phyloP scores from a whole-genome alignment of 2,329 filamentous ascomycete genomes.

The Chaetomium sp. region DNA sequence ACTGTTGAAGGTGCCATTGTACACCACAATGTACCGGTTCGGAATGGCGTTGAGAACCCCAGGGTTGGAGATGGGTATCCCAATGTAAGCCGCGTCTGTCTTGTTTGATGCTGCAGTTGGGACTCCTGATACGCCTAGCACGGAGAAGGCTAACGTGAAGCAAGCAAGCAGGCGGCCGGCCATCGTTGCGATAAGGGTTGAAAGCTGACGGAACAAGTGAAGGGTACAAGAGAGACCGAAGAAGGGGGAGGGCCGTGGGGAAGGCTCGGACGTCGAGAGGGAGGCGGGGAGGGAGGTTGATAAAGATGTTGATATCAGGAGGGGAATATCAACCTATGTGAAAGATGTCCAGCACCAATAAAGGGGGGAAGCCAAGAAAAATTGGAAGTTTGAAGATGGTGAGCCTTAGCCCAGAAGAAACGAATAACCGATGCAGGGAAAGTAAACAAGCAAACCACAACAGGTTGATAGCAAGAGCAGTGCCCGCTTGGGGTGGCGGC shows the following conservation, averaged over 20 bases:
- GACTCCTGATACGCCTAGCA: constrained; percentile 17
- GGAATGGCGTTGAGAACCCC: constrained; percentile 43
- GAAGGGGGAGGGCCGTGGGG: not conserved
- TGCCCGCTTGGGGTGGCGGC: constrained; percentile 12
- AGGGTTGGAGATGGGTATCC: constrained; percentile 45
- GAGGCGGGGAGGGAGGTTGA: constrained; percentile 12
- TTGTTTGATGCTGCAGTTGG: constrained; percentile 18
- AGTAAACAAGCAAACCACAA: constrained; percentile 9
- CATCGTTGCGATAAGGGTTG: constrained; percentile 17
- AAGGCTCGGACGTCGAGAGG: not conserved
- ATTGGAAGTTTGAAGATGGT: constrained; percentile 5
- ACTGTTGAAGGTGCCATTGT: constrained; percentile 47
- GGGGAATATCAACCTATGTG: too few relatives aligned
- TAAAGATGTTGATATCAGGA: not conserved
- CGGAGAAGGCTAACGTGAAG: constrained; percentile 23
- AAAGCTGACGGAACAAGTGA: not conserved
- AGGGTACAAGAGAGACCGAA: constrained; percentile 5
- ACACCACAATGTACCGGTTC: constrained; percentile 59
- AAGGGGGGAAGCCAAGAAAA: constrained; percentile 13
- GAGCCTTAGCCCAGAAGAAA: constrained; percentile 11
- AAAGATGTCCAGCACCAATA: constrained; percentile 7
- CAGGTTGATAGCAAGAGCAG: constrained; percentile 11
- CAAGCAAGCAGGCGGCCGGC: constrained; percentile 24
- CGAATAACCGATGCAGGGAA: constrained; percentile 7
- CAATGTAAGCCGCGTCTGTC: constrained; percentile 28